These are phyloP conservation scores for Melaleuca quinquenervia DNA, from an alignment of 345 rosid genomes.

Conservation along the genomic window DNA sequence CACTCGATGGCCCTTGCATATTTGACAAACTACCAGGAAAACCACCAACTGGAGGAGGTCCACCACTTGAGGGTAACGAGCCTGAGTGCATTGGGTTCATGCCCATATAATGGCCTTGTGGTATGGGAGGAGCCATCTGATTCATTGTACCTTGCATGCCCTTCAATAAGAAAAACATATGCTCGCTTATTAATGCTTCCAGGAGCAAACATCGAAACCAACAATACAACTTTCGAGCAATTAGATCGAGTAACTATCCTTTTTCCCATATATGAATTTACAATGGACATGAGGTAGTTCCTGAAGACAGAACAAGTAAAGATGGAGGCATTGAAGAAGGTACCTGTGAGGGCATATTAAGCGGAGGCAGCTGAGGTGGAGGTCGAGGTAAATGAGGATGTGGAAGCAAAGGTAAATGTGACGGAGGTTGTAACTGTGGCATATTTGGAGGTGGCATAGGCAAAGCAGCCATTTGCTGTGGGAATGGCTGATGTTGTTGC, in stretches of 20 bases:
- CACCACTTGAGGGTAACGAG: conserved; percentile 31
- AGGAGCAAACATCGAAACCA: not conserved
- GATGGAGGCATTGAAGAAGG: conserved; percentile 21
- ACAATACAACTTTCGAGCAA: not conserved
- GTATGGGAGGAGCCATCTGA: conserved; percentile 64
- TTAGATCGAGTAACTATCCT: not conserved
- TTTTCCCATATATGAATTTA: conserved; percentile 16
- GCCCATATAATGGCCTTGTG: conserved; percentile 86
- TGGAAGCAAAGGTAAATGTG: conserved; percentile 65
- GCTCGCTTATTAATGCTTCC: not conserved
- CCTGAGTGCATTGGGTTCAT: conserved; percentile 49
- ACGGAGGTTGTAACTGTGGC: conserved; percentile 80
- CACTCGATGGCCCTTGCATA: conserved; percentile 63
- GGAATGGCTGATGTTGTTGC: conserved; percentile 48
- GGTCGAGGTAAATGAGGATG: conserved; percentile 82
- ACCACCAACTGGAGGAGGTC: conserved; percentile 44
- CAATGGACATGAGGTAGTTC: conserved; percentile 41
- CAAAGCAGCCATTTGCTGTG: conserved; percentile 66
- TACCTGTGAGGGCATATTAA: conserved; percentile 45
- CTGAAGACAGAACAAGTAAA: conserved; percentile 28
- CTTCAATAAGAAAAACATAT: conserved; percentile 12
- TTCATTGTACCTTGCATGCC: conserved; percentile 83
- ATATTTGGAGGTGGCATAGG: conserved; percentile 65
- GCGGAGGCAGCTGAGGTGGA: conserved; percentile 68
- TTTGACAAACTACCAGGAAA: conserved; percentile 57